These are phyloP conservation scores for Amanita polypyramis DNA, from an alignment of 768 basidiomycete species.

Conservation along the genomic window DNA sequence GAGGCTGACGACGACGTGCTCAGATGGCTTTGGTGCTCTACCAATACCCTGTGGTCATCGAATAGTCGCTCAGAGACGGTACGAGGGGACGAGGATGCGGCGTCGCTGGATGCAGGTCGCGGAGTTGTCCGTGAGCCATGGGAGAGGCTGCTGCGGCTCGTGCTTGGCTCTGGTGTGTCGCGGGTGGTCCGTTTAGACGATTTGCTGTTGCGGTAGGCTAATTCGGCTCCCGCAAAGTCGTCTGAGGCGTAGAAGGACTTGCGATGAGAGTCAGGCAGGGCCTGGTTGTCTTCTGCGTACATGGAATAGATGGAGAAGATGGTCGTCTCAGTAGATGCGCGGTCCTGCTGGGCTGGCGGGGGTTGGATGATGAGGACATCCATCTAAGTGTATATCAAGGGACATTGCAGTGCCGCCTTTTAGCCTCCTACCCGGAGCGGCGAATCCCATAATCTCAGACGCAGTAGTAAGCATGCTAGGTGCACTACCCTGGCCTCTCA, in stretches of 20 bases:
- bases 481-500: background rate
- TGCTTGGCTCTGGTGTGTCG: slow-evolving; percentile 1
- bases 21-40: slow-evolving; percentile 19
- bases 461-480: background rate
- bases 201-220: slow-evolving; percentile 20
- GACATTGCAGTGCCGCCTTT: background rate
- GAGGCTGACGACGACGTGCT: slow-evolving; percentile 23
- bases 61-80: slow-evolving; percentile 20
- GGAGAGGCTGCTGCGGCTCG: slow-evolving; percentile 12
- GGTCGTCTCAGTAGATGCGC: slow-evolving; percentile 60
- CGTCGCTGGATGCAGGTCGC: slow-evolving; percentile 22
- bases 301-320: slow-evolving; percentile 83
- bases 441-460: background rate
- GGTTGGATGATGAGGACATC: slow-evolving; percentile 23
- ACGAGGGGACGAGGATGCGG: slow-evolving; percentile 20
- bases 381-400: slow-evolving; percentile 19
- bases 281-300: slow-evolving; percentile 56
- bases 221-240: slow-evolving; percentile 17
- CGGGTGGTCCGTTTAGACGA: background rate
- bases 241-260: slow-evolving; percentile 16
- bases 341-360: slow-evolving; percentile 28
- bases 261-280: slow-evolving; percentile 19
- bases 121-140: slow-evolving; percentile 14
- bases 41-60: slow-evolving; percentile 22
- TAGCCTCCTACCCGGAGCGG: slow-evolving; percentile 4